Evolutionary conservation across 1,284 basidiomycete species (phyloP).

Genomic region (Lignosus rhinocerotis): DNA sequence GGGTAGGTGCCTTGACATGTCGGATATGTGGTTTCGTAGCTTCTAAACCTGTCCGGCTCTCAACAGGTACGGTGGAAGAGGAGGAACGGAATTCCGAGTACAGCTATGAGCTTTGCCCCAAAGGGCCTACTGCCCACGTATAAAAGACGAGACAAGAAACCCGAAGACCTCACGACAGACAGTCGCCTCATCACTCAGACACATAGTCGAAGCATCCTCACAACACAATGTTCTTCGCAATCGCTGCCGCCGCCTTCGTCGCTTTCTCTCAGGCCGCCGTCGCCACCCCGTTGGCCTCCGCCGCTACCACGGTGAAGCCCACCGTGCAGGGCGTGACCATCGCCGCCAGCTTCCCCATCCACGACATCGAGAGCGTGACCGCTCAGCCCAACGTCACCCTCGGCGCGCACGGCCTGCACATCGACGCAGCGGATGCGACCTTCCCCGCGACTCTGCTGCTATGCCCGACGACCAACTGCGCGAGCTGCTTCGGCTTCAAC

Average conservation of each 20-base stretch:
- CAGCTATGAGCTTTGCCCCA: no score
- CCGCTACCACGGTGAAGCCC: neutral
- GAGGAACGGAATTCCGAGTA: no score
- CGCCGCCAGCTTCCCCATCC: constrained; percentile 11
- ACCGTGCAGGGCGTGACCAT: neutral
- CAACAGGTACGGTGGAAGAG: no score
- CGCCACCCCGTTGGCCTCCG: neutral
- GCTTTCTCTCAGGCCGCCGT: constrained; percentile 3
- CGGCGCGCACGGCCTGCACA: neutral
- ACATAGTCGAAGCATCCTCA: neutral
- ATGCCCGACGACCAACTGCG: neutral
- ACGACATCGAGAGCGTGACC: neutral
- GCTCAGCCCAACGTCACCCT: constrained; percentile 4
- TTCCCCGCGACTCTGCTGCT: constrained; percentile 8
- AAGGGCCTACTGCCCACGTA: no score
- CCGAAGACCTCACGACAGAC: neutral
- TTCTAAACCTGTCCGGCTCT: no score
- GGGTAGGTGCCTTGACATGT: no score
- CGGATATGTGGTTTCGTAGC: no score
- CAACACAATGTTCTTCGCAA: constrained; percentile 3
- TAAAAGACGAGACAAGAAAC: no score
- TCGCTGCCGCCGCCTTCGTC: neutral
- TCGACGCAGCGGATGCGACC: neutral
- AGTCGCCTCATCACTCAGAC: neutral
- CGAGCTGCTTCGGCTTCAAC: constrained; percentile 7